Conservation (phyloP, 495 filamentous ascomycete genomes). For the Aspergillus cristatus region DNA sequence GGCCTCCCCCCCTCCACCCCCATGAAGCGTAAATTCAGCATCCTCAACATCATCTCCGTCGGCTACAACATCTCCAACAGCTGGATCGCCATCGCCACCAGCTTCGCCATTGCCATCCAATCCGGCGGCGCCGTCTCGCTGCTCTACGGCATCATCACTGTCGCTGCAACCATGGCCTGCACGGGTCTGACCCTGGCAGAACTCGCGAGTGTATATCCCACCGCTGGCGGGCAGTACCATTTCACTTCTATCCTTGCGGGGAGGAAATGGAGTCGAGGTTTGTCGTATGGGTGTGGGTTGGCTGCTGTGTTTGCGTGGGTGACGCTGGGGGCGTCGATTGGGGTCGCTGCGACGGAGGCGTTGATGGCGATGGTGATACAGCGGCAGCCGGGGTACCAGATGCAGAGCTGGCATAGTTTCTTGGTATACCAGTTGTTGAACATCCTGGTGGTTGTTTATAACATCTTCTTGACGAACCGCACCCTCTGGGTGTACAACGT, state of each 20-base stretch:
- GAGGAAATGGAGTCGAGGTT: conserved; percentile 10
- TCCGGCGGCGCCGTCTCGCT: conserved; percentile 23
- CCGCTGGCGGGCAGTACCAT: conserved; percentile 42
- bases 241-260: conserved; percentile 24
- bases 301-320: conserved; percentile 22
- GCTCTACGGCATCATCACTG: conserved; percentile 22
- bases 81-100: conserved; percentile 24
- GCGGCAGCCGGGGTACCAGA: conserved; percentile 15
- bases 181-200: conserved; percentile 40
- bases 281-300: conserved; percentile 21
- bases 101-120: conserved; percentile 21
- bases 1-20: conserved; percentile 8
- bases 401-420: conserved; percentile 26
- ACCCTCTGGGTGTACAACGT: conserved; percentile 25
- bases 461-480: conserved; percentile 18
- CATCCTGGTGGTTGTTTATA: conserved; percentile 15
- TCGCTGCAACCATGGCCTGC: conserved; percentile 18
- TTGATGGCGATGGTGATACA: conserved; percentile 21
- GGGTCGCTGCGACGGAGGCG: conserved; percentile 12
- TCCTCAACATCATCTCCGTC: conserved; percentile 21
- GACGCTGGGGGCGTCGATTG: conserved; percentile 15
- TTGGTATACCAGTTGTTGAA: conserved; percentile 34
- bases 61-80: conserved; percentile 26
- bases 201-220: conserved; percentile 42
- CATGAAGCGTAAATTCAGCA: conserved; percentile 16